Evolutionary conservation across 768 basidiomycete species (phyloP).

Genomic region (Exidia glandulosa): DNA sequence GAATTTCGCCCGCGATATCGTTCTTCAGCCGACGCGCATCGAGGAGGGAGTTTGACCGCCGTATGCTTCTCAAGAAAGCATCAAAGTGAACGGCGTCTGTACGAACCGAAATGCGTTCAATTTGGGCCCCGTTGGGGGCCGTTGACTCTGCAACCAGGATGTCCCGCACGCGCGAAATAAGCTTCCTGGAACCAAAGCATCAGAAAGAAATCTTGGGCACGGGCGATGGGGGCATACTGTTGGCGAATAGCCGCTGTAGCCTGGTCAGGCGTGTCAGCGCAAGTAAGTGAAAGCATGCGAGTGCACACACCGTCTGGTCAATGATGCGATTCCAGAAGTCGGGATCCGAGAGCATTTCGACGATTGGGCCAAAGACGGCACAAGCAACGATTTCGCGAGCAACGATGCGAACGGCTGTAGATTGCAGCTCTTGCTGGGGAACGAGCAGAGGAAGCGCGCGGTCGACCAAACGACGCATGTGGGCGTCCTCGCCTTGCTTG

Average conservation of each 20-base stretch:
- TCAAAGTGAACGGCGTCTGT: constrained; percentile 82
- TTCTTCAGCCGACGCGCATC: constrained; percentile 88
- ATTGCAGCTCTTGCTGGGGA: constrained; percentile 63
- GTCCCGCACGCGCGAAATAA: constrained; percentile 31
- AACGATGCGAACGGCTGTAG: constrained; percentile 59
- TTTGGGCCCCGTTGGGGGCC: constrained; percentile 30
- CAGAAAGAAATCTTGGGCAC: background rate
- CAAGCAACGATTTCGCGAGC: constrained; percentile 77
- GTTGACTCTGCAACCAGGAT: constrained; percentile 31
- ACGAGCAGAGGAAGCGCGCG: constrained; percentile 60
- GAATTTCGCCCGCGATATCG: constrained; percentile 85
- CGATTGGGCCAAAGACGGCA: constrained; percentile 70
- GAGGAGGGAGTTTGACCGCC: constrained; percentile 65
- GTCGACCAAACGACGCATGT: constrained; percentile 63
- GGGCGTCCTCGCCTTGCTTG: constrained; percentile 79
- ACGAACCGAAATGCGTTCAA: constrained; percentile 69
- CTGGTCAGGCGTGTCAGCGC: constrained; percentile 17
- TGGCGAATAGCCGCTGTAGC: constrained; percentile 63
- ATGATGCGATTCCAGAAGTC: constrained; percentile 95
- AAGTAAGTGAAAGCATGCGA: background rate
- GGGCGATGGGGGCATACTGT: constrained; percentile 32
- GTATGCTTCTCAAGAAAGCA: constrained; percentile 79
- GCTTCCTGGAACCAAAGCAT: background rate
- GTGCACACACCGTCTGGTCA: constrained; percentile 70
- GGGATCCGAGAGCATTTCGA: constrained; percentile 89